Base-by-base conservation (phyloP, 2,329 filamentous ascomycete genomes). In the Pseudovirgaria hyperparasitica region DNA sequence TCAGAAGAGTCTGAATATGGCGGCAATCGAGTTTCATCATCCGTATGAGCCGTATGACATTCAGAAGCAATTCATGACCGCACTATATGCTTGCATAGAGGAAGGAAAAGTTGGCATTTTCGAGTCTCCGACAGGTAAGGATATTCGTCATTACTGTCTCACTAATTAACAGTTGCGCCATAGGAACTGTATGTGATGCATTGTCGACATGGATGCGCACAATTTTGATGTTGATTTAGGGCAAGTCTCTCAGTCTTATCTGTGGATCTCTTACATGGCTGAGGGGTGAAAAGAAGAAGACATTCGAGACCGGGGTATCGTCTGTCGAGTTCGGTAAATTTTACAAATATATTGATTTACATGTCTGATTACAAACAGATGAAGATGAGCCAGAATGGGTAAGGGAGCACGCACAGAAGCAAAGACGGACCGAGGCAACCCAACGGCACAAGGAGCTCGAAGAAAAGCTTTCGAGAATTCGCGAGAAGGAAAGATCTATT, bases 261-360 rank as follows among this genome's bases (percentile, higher is more conserved):
- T 94, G 86, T 48, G 80, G 78, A 21, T 76, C 85, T 5, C 54
- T 94, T 43, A 92, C 85, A 3, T 94, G 86, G 86, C 63, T 94
- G n/a, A 76, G 86, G 25, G 71, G 82, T 30, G 71, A 86, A 55
- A 87, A 92, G 50, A 62, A 73, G 54, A 49, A 62, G 43, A 40
- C 50, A 34, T 54, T 77, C 61, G 53, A 78, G 61, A 51, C 65
- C 46, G 37, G 66, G 42, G 23, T 67, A 62, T 31, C 62, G 50
- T 31, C 54, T 45, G 31, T 65, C 51, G 25, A 62, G 35, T 46
- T 51, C 52, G 37, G 43, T 60, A 46, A 25, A 40, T 41, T 18
- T 37, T 14, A 13, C 23, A 9, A 7, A 9, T 11, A 9, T 23
- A 9, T 9, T 7, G 10, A 5, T 15, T 26, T 6, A 6, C 2